A percentile compares a stretch with the other conserved stretches of the same genome.
phyloP scores from a whole-genome alignment of 305 asterid genomes.

The Striga hermonthica region DNA sequence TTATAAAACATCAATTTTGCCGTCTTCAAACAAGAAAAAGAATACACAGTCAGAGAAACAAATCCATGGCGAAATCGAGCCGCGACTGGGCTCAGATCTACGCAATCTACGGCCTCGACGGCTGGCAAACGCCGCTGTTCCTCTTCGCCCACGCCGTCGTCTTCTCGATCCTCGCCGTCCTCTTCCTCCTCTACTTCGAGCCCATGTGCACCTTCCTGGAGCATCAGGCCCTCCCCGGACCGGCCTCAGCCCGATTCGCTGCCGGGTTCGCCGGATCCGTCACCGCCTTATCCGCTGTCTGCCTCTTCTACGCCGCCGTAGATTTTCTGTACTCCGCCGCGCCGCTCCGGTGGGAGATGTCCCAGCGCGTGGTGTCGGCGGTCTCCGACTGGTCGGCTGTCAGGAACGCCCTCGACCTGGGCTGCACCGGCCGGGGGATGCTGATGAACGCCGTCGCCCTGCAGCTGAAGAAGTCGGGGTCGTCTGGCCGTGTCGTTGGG shows the following conservation, averaged over 20 bases:
- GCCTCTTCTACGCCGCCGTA: constrained; percentile 78
- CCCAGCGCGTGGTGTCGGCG: constrained; percentile 81
- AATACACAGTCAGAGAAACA: not conserved
- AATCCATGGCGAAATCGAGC: not conserved
- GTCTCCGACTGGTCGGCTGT: constrained; percentile 87
- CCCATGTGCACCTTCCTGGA: constrained; percentile 57
- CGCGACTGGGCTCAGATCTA: constrained; percentile 98
- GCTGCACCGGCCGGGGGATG: constrained; percentile 84
- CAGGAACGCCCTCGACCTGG: constrained; percentile 86
- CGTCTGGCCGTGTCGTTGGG: constrained; percentile 92
- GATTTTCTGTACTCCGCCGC: constrained; percentile 86
- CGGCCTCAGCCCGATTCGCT: constrained; percentile 68
- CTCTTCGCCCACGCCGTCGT: constrained; percentile 61
- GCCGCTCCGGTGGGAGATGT: constrained; percentile 85
- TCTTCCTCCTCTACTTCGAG: constrained; percentile 76
- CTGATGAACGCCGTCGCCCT: constrained; percentile 87
- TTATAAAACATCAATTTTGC: not conserved
- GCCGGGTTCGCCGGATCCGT: constrained; percentile 90
- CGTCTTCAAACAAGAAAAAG: not conserved
- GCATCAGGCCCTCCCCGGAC: constrained; percentile 53
- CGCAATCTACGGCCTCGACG: constrained; percentile 87
- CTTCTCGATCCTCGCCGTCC: constrained; percentile 59
- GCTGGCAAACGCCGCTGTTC: constrained; percentile 85
- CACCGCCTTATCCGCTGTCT: constrained; percentile 84
- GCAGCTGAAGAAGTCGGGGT: constrained; percentile 91